phyloP scores from a whole-genome alignment of 1,284 basidiomycete species.

The Marasmius fiardii region DNA sequence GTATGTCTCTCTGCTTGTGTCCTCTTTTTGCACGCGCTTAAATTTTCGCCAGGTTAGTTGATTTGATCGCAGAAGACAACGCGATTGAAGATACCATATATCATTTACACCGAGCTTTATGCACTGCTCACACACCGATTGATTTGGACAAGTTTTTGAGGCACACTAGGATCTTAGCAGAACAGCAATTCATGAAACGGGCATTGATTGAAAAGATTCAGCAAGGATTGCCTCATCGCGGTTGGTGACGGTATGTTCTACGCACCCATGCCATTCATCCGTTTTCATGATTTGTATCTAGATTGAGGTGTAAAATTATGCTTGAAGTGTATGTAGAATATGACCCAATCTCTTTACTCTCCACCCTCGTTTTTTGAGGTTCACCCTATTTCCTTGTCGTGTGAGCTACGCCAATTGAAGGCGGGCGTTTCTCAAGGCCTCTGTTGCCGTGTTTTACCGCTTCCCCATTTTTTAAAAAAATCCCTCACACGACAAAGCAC shows the following conservation, averaged over 20 bases:
- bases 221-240: conserved; percentile 60
- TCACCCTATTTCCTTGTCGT: too few species aligned
- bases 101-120: conserved; percentile 92
- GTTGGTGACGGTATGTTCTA: background rate
- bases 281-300: too few species aligned
- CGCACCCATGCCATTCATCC: too few species aligned
- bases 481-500: too few species aligned
- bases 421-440: too few species aligned
- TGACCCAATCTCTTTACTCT: too few species aligned
- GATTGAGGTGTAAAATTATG: too few species aligned
- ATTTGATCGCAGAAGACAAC: conserved; percentile 97
- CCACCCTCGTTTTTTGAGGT: too few species aligned
- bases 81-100: conserved; percentile 98
- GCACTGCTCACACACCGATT: conserved; percentile 71
- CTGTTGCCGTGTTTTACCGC: too few species aligned
- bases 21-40: conserved; percentile 4
- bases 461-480: too few species aligned
- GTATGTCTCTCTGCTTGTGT: conserved; percentile 46
- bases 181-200: conserved; percentile 94
- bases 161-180: conserved; percentile 83
- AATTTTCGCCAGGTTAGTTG: conserved; percentile 68
- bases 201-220: conserved; percentile 88
- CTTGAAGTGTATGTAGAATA: too few species aligned
- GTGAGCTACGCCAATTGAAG: too few species aligned
- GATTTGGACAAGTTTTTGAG: conserved; percentile 92